Percentiles rank a stretch among this genome's conserved stretches.
phyloP scores from a whole-genome alignment of 1,139 yeast species.

The Yamadazyma oceani region DNA sequence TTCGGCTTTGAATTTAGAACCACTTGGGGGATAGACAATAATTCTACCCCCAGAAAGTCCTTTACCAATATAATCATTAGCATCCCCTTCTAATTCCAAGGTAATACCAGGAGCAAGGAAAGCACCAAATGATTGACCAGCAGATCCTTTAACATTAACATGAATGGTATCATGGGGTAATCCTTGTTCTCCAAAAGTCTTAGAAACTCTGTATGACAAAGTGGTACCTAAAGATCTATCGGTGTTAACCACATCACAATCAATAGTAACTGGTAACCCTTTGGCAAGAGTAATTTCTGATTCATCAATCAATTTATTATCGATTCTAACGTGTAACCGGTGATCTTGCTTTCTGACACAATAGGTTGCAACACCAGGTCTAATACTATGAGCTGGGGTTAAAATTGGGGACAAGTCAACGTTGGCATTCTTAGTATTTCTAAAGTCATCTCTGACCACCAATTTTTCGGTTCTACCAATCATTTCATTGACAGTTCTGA shows the following conservation, averaged over 20 bases:
- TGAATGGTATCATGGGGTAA: slow-evolving; percentile 96
- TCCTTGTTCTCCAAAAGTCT: slow-evolving; percentile 89
- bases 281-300: slow-evolving; percentile 90
- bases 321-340: slow-evolving; percentile 86
- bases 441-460: slow-evolving; percentile 77
- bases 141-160: slow-evolving; percentile 87
- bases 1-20: slow-evolving; percentile 83
- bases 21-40: slow-evolving; percentile 87
- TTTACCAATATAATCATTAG: slow-evolving; percentile 97
- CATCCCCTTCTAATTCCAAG: slow-evolving; percentile 93
- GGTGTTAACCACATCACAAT: slow-evolving; percentile 89
- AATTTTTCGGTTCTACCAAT: slow-evolving; percentile 94
- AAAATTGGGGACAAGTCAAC: slow-evolving; percentile 89
- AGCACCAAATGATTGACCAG: slow-evolving; percentile 99
- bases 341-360: slow-evolving; percentile 95
- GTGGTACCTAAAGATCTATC: slow-evolving; percentile 97
- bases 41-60: slow-evolving; percentile 96
- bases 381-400: slow-evolving; percentile 93
- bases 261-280: slow-evolving; percentile 93
- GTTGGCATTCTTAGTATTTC: slow-evolving; percentile 88
- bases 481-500: slow-evolving; percentile 96
- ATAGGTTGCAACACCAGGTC: slow-evolving; percentile 97
- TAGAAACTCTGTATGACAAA: slow-evolving; percentile 88
- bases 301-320: slow-evolving; percentile 93
- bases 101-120: slow-evolving; percentile 96